Base-by-base conservation (phyloP, 2,329 filamentous ascomycete species). In the Dothideomycetes sp. region DNA sequence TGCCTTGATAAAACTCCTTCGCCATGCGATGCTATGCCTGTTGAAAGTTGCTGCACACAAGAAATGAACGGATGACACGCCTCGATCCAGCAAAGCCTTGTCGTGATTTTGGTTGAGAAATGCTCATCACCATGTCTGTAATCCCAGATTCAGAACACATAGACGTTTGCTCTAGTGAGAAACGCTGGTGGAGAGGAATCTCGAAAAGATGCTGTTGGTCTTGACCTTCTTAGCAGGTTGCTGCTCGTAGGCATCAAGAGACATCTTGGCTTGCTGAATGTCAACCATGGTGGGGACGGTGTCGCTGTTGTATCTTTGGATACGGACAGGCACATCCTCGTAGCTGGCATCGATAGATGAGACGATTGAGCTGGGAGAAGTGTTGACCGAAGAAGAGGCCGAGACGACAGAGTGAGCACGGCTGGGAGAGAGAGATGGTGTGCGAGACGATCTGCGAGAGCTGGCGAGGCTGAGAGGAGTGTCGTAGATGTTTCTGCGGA, bases 371-470 rank as follows among this genome's bases (percentile, higher is more conserved):
- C 48, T 51, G n/a, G 57, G 50, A 18, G 51, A 53, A 28, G 46
- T 53, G 2, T 57, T 59, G 23, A 57, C 56, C 34, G 50, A 52
- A 5, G 58, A 61, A 9, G 53, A 56, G 42, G 51, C 48, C 9
- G 60, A 62, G 12, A 56, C 54, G 20, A 55, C 51, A 5, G 59
- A 60, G 35, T 52, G 51, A 51, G 59, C 61, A 44, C 60, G 59
- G 40, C 40, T 42, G 17, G 63, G 64, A 23, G 67, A 70, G 20
- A 70, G 58, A 25, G 67, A 70, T 37, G 67, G 67, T 16, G 65
- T 68, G 47, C 67, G 60, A n/a, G 66, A 69, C 4, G 45, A 44
- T 18, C 40, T 38, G 35, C 41, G 43, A 23, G 46, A 41, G 34
- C 31, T 37, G 39, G 41, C 38, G 48, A 59, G 57, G 29, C 53